Percentiles rank a stretch among this genome's conserved stretches.
Evolutionary conservation across 2,329 filamentous ascomycete genomes (phyloP).

Genomic region (Colletotrichum endophyticum): DNA sequence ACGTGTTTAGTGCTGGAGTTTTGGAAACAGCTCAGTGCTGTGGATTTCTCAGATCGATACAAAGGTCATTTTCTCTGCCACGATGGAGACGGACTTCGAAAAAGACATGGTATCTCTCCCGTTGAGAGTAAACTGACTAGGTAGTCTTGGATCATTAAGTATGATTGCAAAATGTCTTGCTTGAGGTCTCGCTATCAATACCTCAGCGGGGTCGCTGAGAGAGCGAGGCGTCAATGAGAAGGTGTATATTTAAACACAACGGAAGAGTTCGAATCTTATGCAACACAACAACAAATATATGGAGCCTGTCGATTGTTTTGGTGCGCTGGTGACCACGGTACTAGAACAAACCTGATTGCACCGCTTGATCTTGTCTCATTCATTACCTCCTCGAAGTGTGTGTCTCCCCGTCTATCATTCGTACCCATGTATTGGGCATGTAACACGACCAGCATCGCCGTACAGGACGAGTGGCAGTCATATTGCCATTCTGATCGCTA

Average conservation of each 20-base stretch:
- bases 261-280: not conserved
- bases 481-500: not conserved
- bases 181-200: too few species aligned
- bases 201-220: too few species aligned
- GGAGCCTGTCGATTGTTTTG: rapidly evolving
- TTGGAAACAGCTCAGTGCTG: not conserved
- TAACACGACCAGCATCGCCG: rapidly evolving
- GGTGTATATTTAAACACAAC: too few species aligned
- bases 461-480: not conserved
- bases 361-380: not conserved
- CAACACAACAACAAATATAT: not conserved
- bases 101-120: rapidly evolving
- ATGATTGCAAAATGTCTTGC: not conserved
- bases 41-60: not conserved
- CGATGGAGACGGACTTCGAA: rapidly evolving
- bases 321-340: rapidly evolving
- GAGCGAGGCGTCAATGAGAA: too few species aligned
- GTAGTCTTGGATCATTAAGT: not conserved
- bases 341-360: not conserved
- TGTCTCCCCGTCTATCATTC: not conserved
- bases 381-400: not conserved
- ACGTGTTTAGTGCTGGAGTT: not conserved
- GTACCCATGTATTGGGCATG: rapidly evolving
- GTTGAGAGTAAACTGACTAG: not conserved
- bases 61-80: not conserved